Evolutionary conservation across 2,329 filamentous ascomycete genomes (phyloP).

Genomic region (Gnomoniopsis smithogilvyi): DNA sequence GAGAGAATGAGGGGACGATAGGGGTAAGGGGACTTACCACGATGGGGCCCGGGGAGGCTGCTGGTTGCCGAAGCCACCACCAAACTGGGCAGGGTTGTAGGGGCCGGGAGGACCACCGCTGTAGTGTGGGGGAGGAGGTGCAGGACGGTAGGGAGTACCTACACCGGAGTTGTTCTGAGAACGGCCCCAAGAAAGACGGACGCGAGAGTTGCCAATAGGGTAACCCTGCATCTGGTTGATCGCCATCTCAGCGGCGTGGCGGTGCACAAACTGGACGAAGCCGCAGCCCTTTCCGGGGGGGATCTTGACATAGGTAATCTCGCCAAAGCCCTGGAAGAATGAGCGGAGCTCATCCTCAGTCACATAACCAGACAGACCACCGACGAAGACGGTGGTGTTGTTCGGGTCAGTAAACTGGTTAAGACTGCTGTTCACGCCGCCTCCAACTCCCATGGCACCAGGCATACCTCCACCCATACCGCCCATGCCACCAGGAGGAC

Average conservation of each 20-base stretch:
- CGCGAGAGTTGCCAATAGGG: constrained; percentile 96
- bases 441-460: constrained; percentile 28
- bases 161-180: constrained; percentile 99
- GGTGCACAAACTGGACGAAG: constrained; percentile 98
- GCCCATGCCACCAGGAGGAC: constrained; percentile 30
- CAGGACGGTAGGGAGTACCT: constrained; percentile 93
- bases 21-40: constrained; percentile 16
- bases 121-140: constrained; percentile 64
- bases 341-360: constrained; percentile 99
- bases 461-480: constrained; percentile 21
- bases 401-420: constrained; percentile 99
- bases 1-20: background rate
- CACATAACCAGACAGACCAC: constrained; percentile 94
- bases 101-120: constrained; percentile 38
- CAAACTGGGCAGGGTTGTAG: constrained; percentile 46
- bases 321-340: constrained; percentile 99
- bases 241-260: constrained; percentile 98
- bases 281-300: constrained; percentile 98
- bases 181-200: constrained; percentile 95
- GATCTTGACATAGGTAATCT: constrained; percentile 99
- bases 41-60: constrained; percentile 18
- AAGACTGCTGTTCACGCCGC: constrained; percentile 54
- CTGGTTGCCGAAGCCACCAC: constrained; percentile 26
- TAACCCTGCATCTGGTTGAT: constrained; percentile 99
- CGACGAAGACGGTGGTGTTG: constrained; percentile 98